Evolutionary conservation across 2,329 filamentous ascomycete species (phyloP).

Genomic region (Curvularia eragrostidis): DNA sequence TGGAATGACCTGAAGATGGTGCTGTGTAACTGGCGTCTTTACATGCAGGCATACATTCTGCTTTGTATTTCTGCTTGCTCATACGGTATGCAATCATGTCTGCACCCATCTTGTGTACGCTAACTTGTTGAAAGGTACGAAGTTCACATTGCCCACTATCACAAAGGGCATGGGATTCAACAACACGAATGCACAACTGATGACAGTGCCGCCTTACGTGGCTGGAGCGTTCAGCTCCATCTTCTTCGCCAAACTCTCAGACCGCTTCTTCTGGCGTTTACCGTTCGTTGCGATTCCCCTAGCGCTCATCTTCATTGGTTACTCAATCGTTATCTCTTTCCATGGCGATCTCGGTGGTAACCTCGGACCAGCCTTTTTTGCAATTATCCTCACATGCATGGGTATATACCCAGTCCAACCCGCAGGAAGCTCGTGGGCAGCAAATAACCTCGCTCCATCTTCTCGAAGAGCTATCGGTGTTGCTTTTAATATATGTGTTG

Average conservation of each 20-base stretch:
- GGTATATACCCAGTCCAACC: conserved; percentile 49
- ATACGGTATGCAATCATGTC: conserved; percentile 25
- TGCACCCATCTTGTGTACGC: too few species aligned
- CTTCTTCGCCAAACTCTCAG: conserved; percentile 31
- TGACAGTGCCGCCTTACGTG: conserved; percentile 39
- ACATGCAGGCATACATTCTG: conserved; percentile 41
- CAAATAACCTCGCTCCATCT: conserved; percentile 40
- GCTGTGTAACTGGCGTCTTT: conserved; percentile 36
- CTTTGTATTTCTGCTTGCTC: conserved; percentile 36
- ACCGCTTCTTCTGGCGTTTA: conserved; percentile 29
- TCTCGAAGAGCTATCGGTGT: conserved; percentile 43
- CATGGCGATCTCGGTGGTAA: conserved; percentile 50
- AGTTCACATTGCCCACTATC: conserved; percentile 30
- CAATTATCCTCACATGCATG: conserved; percentile 53
- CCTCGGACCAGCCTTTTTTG: conserved; percentile 54
- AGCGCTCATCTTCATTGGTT: conserved; percentile 42
- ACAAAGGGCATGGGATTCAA: conserved; percentile 40
- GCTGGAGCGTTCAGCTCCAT: conserved; percentile 35
- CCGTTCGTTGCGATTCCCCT: conserved; percentile 41
- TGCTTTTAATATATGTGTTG: conserved; percentile 39
- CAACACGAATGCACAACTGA: conserved; percentile 39
- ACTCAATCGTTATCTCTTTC: conserved; percentile 50
- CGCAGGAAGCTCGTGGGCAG: conserved; percentile 38
- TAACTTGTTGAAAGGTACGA: conserved; percentile 2
- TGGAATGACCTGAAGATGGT: conserved; percentile 39